These are phyloP conservation scores for Heterococcus sp. DNA, from an alignment of 108 stramenopile species.

Conservation along the genomic window DNA sequence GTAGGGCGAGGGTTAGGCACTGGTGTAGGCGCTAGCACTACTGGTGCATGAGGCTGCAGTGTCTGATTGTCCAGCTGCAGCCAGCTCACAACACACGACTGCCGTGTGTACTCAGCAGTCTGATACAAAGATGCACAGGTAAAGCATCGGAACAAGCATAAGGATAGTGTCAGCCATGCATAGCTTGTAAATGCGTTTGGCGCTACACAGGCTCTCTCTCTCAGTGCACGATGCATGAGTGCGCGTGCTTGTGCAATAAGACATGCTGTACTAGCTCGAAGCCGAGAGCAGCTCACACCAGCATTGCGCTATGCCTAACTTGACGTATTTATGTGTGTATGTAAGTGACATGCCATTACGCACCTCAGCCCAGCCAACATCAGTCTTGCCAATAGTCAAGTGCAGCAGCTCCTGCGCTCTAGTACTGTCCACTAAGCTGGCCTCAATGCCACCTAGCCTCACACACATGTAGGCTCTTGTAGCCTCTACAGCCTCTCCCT, in stretches of 20 bases:
- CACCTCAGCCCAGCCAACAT: neutral
- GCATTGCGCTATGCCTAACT: neutral
- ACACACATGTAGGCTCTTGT: neutral
- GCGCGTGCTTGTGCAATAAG: neutral
- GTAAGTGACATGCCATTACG: neutral
- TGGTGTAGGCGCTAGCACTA: slow-evolving; percentile 37
- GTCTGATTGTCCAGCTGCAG: slow-evolving; percentile 48
- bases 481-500: neutral
- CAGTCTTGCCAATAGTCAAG: slow-evolving; percentile 9
- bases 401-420: slow-evolving; percentile 40
- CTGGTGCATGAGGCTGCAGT: slow-evolving; percentile 28
- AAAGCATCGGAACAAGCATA: too few relatives aligned
- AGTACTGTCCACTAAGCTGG: neutral
- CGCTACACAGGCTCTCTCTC: too few relatives aligned
- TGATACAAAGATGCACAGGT: neutral
- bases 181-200: too few relatives aligned
- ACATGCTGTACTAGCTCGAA: neutral
- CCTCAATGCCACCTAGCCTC: neutral
- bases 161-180: too few relatives aligned
- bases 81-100: slow-evolving; percentile 32
- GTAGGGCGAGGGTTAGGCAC: slow-evolving; percentile 30
- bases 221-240: slow-evolving; percentile 1
- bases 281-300: neutral
- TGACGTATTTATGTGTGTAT: neutral
- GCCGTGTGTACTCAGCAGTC: slow-evolving; percentile 22